A percentile compares a stretch with the other conserved stretches of the same genome.
Conservation (phyloP, 345 rosid species). For the Rhodamnia argentea region DNA sequence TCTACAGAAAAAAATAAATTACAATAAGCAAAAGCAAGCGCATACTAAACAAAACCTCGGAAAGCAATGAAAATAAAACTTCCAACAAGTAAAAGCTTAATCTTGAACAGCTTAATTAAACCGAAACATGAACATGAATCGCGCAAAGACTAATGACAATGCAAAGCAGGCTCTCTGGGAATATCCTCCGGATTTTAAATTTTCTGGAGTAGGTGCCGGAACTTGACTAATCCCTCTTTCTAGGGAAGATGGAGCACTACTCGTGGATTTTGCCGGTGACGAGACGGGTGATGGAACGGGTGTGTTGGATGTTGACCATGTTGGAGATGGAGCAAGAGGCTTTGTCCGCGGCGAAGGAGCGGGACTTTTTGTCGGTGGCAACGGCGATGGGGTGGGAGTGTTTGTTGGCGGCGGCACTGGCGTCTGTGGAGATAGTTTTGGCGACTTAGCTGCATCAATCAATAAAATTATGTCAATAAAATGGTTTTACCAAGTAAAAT, state of each 20-base stretch:
- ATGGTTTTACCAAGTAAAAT: neutral
- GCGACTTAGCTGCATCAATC: neutral
- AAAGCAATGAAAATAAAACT: neutral
- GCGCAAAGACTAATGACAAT: neutral
- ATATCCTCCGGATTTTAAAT: neutral
- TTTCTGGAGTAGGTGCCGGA: neutral
- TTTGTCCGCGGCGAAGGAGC: no score
- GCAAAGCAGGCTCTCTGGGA: neutral
- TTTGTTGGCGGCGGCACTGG: neutral
- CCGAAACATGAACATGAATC: neutral
- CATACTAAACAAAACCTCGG: no score
- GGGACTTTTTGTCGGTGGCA: neutral
- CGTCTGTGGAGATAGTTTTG: neutral
- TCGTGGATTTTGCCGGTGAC: neutral
- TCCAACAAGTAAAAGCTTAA: neutral
- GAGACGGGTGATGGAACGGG: neutral
- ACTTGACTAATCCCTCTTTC: neutral
- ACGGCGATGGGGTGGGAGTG: neutral
- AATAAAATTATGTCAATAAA: neutral
- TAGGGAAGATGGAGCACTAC: neutral
- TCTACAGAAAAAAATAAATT: no score
- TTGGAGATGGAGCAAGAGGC: neutral
- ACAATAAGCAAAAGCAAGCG: no score
- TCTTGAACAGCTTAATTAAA: neutral
- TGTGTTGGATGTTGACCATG: neutral